Evolutionary conservation across 495 filamentous ascomycete species (phyloP), one percentile per base, ranked within the genome.

Genomic region (Alectoria sarmentosa): DNA sequence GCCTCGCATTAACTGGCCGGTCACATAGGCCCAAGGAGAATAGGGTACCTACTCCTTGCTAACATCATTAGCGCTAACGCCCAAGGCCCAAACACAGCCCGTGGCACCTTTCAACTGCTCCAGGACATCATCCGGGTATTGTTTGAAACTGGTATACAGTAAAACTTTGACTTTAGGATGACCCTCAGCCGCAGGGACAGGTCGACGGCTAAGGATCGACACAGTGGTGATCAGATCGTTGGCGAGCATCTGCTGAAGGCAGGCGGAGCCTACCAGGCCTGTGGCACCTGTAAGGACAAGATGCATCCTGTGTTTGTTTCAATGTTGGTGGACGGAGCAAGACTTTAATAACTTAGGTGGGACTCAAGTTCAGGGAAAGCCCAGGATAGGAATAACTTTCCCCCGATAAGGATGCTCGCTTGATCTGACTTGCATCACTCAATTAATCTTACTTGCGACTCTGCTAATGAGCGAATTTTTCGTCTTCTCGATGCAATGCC

Each of bases 281-380:
- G 88, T 91, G 11, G 88, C 88, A 42, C 88, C 88, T 0, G 88
- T 90, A 48, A 90, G 80, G 61, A 91, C 86, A 64, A 91, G 76
- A 78, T 88, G 88, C 86, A 89, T 88, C 7, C 2, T 60, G 2
- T 60, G 9, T 4, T 30, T 32, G 3, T 30, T 26, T 19, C 13
- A 17, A 44, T 44, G 23, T 44, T 17, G 38, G 41, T 30, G n/a
- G 23, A 42, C 32, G 4, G 38, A 1, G n/a, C 6, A 21, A 21
- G n/a, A 30, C 9, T 6, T 15, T 54, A 28, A 30, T 30, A 32
- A 14, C 23, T 26, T 26, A 49, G 19, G 4, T 46, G 19, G 10
- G 21, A 13, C n/a, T 46, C 6, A 0, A 9, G 2, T 46, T n/a
- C 13, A 14, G 5, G 13, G n/a, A 10, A 49, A 17, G 46, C n/a